phyloP scores from a whole-genome alignment of 1,284 basidiomycete genomes.

The Rhodofomes roseus region DNA sequence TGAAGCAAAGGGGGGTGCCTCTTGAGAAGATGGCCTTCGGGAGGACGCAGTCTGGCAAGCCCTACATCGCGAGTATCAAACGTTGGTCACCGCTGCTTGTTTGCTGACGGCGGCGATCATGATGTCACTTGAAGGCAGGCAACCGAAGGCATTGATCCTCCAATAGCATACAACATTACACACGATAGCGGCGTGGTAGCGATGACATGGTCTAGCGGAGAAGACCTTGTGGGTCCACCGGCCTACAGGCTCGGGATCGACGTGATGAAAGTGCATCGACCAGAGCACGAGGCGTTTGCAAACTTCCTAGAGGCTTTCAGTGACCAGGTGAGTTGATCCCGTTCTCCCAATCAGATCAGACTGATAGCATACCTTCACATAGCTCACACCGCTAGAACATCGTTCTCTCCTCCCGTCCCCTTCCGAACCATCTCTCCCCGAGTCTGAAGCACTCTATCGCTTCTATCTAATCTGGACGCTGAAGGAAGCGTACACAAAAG shows the following conservation, averaged over 20 bases:
- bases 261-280: slow-evolving; percentile 70
- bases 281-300: slow-evolving; percentile 48
- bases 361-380: slow-evolving; percentile 1
- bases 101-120: background rate
- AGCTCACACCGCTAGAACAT: slow-evolving; percentile 59
- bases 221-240: slow-evolving; percentile 44
- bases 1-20: slow-evolving; percentile 51
- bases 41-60: slow-evolving; percentile 62
- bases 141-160: slow-evolving; percentile 39
- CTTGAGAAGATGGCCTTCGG: slow-evolving; percentile 46
- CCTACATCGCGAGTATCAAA: slow-evolving; percentile 55
- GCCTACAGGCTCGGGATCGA: slow-evolving; percentile 68
- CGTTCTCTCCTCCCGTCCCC: slow-evolving; percentile 33
- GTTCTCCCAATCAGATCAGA: background rate
- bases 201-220: slow-evolving; percentile 58
- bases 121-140: slow-evolving; percentile 30
- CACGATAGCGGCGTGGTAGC: slow-evolving; percentile 73
- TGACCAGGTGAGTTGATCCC: slow-evolving; percentile 51
- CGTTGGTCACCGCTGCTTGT: background rate
- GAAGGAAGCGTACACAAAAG: slow-evolving; percentile 87
- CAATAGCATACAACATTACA: slow-evolving; percentile 73
- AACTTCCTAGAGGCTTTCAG: slow-evolving; percentile 62
- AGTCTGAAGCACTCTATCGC: slow-evolving; percentile 43
- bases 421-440: slow-evolving; percentile 28
- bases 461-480: slow-evolving; percentile 84